A percentile compares a stretch with the other conserved stretches of the same genome.
Conservation (phyloP, 257 asterid species). For the Solanum stenotomum region DNA sequence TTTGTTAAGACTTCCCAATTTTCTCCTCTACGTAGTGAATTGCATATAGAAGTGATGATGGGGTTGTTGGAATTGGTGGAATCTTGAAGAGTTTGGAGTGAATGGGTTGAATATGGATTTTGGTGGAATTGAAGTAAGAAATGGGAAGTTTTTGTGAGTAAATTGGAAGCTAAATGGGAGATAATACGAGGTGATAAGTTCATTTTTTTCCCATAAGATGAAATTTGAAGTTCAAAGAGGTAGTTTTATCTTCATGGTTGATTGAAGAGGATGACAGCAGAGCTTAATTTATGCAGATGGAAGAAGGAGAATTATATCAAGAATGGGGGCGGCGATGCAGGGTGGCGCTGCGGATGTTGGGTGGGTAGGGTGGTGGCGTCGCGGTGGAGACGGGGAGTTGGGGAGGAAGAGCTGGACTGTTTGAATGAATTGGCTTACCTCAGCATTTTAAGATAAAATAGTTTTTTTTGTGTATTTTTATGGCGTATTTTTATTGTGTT, state of each 20-base stretch:
- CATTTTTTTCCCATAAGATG: background rate
- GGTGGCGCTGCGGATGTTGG: background rate
- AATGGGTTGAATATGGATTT: background rate
- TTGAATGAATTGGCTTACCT: background rate
- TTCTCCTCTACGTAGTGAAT: conserved; percentile 32
- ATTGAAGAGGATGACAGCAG: background rate
- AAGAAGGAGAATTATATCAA: background rate
- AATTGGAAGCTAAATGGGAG: background rate
- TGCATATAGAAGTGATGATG: conserved; percentile 24
- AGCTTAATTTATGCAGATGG: background rate
- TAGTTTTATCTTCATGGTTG: background rate
- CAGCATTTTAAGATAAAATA: background rate
- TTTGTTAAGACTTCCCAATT: conserved; percentile 47
- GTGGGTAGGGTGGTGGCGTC: background rate
- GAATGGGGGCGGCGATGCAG: background rate
- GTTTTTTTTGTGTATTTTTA: no score
- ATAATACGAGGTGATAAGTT: conserved; percentile 1
- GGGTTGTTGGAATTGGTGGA: background rate
- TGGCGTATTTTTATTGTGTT: no score
- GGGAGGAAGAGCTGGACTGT: background rate
- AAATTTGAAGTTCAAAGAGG: background rate
- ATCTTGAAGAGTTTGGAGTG: background rate
- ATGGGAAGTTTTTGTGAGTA: background rate
- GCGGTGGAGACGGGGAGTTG: background rate
- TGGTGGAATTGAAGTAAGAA: background rate